Evolutionary conservation across 2,329 filamentous ascomycete species (phyloP), one percentile per base, ranked within the genome.

Genomic region (Colletotrichum agaves): DNA sequence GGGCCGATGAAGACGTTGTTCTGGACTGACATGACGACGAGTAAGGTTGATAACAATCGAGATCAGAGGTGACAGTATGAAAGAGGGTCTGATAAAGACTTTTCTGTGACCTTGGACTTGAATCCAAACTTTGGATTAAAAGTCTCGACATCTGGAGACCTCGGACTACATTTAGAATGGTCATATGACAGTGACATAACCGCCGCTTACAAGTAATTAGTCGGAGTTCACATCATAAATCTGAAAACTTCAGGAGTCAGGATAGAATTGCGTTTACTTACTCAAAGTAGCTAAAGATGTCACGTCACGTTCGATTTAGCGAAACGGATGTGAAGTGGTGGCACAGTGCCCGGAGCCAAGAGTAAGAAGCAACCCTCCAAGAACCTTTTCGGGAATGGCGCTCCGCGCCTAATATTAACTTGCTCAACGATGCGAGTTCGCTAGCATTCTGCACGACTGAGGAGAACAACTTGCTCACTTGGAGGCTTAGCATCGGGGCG

Each of bases 1-100:
- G 84, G 80, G 8, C 87, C 87, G 8, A 79, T 82, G 72, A 85
- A 90, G 37, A 88, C 83, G 73, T 89, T 89, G 55, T 81, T 74
- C 56, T 37, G 37, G 15, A 2, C 15, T 35, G 47, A 6, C 8
- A 39, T 58, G 3, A 23, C 13, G 4, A 27, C 27, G 15, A 11
- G 21, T n/a, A n/a, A 37, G 27, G 2, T 27, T 27, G 27, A 37
- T 37, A 4, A 10, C 13, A 5, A 37, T 5, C 35, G 4, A 15
- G 35, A 11, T 4, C 35, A 12, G 35, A 11, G 5, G 10, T 15
- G 35, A 11, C 35, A 7, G 27, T 27, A 8, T 27, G 27, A 7
- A 7, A 27, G 1, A 27, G 27, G 27, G 27, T 7, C 8, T 27
- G 27, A 27, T 27, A 8, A 27, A 7, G 6, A n/a, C 5, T 27